Evolutionary conservation across 192 early-diverging fungal genomes (phyloP).

Genomic region (Coemansia sp.): DNA sequence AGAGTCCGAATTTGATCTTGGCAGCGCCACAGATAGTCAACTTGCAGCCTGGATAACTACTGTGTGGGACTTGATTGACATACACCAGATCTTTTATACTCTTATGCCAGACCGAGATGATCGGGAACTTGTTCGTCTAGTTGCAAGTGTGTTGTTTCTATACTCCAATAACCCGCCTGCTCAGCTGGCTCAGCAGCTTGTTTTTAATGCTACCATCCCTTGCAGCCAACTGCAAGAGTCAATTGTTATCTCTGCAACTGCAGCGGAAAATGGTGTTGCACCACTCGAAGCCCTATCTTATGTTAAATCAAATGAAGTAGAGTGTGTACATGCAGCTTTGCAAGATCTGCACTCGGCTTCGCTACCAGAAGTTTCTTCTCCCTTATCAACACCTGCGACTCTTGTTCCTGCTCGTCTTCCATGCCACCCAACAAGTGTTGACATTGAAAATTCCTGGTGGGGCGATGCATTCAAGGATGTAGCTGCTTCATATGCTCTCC

Average conservation of each 20-base stretch:
- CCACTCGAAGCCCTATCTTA: conserved; percentile 13
- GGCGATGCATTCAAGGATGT: conserved; percentile 14
- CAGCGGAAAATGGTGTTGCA: conserved; percentile 8
- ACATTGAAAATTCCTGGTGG: conserved; percentile 32
- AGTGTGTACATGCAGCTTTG: conserved; percentile 18
- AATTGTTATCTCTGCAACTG: conserved; percentile 1
- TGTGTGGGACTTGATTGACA: conserved; percentile 31
- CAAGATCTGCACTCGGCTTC: background rate
- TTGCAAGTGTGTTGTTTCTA: conserved; percentile 29
- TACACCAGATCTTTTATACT: conserved; percentile 1
- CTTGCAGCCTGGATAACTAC: conserved; percentile 29
- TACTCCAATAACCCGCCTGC: background rate
- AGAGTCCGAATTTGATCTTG: conserved; percentile 31
- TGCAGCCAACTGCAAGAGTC: too few species aligned
- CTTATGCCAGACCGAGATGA: conserved; percentile 21
- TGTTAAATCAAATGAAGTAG: conserved; percentile 35
- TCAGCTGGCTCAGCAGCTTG: too few species aligned
- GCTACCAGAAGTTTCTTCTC: background rate
- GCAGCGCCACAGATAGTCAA: conserved; percentile 30
- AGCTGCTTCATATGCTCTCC: conserved; percentile 22
- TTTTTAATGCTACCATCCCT: too few species aligned
- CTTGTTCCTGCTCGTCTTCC: conserved; percentile 32
- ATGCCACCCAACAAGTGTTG: conserved; percentile 4
- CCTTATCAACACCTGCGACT: conserved; percentile 20
- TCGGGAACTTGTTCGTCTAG: conserved; percentile 28